These are phyloP conservation scores for Nitzschia palea DNA, from an alignment of 108 stramenopile genomes.

Conservation along the genomic window DNA sequence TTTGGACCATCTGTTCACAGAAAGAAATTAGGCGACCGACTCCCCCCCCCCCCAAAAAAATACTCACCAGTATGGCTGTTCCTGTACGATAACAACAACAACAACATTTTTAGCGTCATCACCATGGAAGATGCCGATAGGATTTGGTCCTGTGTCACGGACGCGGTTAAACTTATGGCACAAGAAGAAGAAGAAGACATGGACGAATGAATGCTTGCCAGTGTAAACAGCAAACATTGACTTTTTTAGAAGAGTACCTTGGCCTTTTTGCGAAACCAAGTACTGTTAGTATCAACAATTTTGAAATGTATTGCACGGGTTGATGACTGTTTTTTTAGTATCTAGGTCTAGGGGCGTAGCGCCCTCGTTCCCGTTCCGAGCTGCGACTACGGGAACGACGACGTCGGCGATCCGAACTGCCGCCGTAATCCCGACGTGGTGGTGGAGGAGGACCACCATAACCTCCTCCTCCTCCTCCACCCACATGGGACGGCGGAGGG, in stretches of 20 bases:
- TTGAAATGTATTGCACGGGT: too few species aligned
- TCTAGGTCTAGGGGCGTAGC: slow-evolving; percentile 31
- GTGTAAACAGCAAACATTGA: too few species aligned
- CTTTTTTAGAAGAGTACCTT: too few species aligned
- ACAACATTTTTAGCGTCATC: slow-evolving; percentile 38
- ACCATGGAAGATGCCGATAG: slow-evolving; percentile 65
- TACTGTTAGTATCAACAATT: too few species aligned
- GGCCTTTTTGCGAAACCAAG: too few species aligned
- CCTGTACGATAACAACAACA: too few species aligned
- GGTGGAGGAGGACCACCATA: slow-evolving; percentile 42
- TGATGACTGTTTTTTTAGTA: too few species aligned
- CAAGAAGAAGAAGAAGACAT: slow-evolving; percentile 38
- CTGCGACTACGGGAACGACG: slow-evolving; percentile 35
- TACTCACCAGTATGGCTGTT: neutral
- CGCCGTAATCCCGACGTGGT: slow-evolving; percentile 25
- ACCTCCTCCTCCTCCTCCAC: slow-evolving; percentile 39
- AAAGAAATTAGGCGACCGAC: neutral
- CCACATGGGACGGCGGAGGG: slow-evolving; percentile 24
- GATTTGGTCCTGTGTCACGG: slow-evolving; percentile 66
- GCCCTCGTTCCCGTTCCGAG: slow-evolving; percentile 30
- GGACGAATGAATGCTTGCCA: too few species aligned
- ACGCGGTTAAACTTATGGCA: slow-evolving; percentile 56
- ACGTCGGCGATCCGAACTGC: slow-evolving; percentile 16
- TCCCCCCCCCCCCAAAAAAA: neutral
- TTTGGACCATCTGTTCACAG: neutral